Base-by-base conservation (phyloP, 2,329 filamentous ascomycete genomes). In the Sclerotinia borealis region DNA sequence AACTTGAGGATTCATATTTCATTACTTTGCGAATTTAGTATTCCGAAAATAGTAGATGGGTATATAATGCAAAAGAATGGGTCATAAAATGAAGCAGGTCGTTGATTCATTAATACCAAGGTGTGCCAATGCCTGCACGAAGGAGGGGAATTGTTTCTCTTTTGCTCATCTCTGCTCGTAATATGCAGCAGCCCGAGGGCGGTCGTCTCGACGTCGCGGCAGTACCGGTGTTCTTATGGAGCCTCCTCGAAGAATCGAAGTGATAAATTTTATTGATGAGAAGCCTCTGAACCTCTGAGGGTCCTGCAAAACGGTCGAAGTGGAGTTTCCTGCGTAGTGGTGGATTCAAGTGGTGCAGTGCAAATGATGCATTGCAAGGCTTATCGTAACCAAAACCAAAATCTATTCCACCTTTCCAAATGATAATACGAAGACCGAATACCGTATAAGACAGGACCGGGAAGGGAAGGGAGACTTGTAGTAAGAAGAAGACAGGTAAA, bases 1-100 rank as follows among this genome's bases (percentile, higher is more conserved):
- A 70, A 80, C 75, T 67, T 79, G 79, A 68, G 79, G 79, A 75
- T 79, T 77, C 79, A 81, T 81, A 59, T 75, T 63, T 79, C 72
- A 67, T 63, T 66, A 50, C 61, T 55, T 67, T 66, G 63, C 52
- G 64, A 64, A 52, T 58, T 58, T 47, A 50, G 52, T 58, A 64
- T 39, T 59, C 61, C 54, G 55, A 52, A 31, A 62, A 41, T 48
- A 61, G 58, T 56, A 65, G 63, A 63, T 58, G 39, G 61, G 62
- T 67, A 67, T 66, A 66, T 64, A 65, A 31, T 61, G 64, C 59
- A 63, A 61, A 50, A 66, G 15, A 45, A 19, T 62, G 49, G 34
- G 56, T 61, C 64, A 67, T 65, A 54, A 63, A 65, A 65, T 59
- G 58, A 59, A 54, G 62, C 50, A 58, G 51, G 49, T 67, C 59